A percentile compares a stretch with the other conserved stretches of the same genome.
phyloP scores from a whole-genome alignment of 176 grass and related monocot species.

The Coix lacrymajobi region DNA sequence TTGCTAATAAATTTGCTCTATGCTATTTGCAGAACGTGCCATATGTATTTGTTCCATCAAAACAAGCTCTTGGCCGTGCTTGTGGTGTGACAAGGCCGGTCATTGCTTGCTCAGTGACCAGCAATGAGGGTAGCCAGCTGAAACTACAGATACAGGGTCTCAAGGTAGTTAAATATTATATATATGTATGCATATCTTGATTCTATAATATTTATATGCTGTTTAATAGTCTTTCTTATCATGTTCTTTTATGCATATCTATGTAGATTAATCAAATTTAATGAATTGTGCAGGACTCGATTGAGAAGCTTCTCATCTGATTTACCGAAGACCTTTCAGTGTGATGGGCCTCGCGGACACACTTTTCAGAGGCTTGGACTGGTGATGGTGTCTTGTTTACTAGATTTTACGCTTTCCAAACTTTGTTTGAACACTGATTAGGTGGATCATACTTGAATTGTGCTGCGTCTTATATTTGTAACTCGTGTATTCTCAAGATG shows the following conservation, averaged over 20 bases:
- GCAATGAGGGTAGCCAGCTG: constrained; percentile 73
- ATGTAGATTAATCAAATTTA: neutral
- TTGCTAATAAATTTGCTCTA: neutral
- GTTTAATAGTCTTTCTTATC: neutral
- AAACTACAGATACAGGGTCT: constrained; percentile 65
- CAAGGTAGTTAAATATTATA: constrained; percentile 38
- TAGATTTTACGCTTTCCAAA: constrained; percentile 25
- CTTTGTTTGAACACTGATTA: constrained; percentile 26
- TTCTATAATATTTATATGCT: neutral
- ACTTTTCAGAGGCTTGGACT: constrained; percentile 90
- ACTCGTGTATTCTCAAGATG: constrained; percentile 32
- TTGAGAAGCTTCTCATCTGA: constrained; percentile 90
- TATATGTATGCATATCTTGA: neutral
- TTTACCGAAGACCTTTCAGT: constrained; percentile 48
- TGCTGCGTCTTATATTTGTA: constrained; percentile 12
- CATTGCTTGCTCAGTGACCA: constrained; percentile 86
- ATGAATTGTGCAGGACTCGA: constrained; percentile 49
- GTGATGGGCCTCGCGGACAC: constrained; percentile 63
- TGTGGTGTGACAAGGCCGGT: constrained; percentile 85
- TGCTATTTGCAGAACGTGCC: constrained; percentile 56
- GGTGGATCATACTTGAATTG: neutral
- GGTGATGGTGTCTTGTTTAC: constrained; percentile 51
- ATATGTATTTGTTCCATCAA: constrained; percentile 85
- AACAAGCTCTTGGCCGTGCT: constrained; percentile 78
- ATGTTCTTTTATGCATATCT: neutral